Evolutionary conservation across 1,284 basidiomycete genomes (phyloP).

Genomic region (Ceratobasidium sp.): DNA sequence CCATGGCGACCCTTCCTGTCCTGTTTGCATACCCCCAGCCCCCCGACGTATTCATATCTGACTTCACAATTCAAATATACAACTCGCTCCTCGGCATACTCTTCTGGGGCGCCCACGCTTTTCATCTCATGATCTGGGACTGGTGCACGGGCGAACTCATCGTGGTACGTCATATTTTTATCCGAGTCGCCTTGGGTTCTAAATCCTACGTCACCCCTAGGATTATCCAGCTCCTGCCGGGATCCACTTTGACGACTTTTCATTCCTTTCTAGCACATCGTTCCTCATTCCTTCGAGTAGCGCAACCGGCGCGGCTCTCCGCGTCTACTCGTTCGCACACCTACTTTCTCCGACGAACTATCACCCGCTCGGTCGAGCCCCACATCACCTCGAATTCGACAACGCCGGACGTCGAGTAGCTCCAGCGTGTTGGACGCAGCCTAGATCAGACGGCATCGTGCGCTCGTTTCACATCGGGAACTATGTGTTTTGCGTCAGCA

Average conservation of each 20-base stretch:
- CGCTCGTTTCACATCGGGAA: conserved; percentile 43
- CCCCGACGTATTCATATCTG: conserved; percentile 41
- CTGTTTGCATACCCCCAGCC: conserved; percentile 42
- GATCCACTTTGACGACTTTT: conserved; percentile 42
- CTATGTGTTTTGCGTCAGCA: conserved; percentile 39
- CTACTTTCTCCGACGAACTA: conserved; percentile 47
- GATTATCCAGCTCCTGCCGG: conserved; percentile 41
- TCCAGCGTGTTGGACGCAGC: conserved; percentile 35
- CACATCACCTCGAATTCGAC: conserved; percentile 43
- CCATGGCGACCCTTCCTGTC: conserved; percentile 43
- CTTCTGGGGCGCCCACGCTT: conserved; percentile 42
- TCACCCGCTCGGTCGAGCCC: conserved; percentile 28
- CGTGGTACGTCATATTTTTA: conserved; percentile 15
- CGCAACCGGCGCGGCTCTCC: conserved; percentile 50
- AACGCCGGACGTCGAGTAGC: conserved; percentile 42
- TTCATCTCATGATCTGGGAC: conserved; percentile 45
- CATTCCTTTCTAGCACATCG: conserved; percentile 31
- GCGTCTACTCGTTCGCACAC: conserved; percentile 55
- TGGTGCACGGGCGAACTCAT: conserved; percentile 42
- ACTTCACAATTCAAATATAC: conserved; percentile 45
- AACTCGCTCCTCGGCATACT: conserved; percentile 41
- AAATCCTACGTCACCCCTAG: not conserved
- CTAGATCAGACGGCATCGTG: conserved; percentile 11
- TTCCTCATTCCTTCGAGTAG: conserved; percentile 43
- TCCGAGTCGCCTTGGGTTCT: no score